Percentiles rank a stretch among this genome's conserved stretches.
Conservation (phyloP, 2,329 filamentous ascomycete genomes). For the Dendryphion nanum region DNA sequence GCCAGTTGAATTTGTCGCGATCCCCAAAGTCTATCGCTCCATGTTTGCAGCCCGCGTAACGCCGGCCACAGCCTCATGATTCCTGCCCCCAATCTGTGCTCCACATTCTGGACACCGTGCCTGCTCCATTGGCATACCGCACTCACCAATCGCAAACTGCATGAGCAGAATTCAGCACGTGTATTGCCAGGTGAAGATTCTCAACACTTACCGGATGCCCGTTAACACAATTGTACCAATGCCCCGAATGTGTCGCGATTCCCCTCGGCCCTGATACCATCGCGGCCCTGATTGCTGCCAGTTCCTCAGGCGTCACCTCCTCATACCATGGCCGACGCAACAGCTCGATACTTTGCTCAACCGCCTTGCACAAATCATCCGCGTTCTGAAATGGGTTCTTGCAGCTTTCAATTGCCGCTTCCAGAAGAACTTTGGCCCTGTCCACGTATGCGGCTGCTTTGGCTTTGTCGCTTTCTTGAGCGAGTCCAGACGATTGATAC, state of each 20-base stretch:
- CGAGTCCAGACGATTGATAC: conserved; percentile 16
- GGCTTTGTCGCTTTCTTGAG: conserved; percentile 4
- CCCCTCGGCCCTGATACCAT: conserved; percentile 47
- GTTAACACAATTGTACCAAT: conserved; percentile 59
- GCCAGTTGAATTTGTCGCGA: too few relatives aligned
- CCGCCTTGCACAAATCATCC: conserved; percentile 18
- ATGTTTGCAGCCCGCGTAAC: conserved; percentile 31
- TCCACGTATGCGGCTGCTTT: conserved; percentile 13
- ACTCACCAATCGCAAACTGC: conserved; percentile 59
- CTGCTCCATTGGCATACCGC: conserved; percentile 61
- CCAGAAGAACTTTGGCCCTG: conserved; percentile 25
- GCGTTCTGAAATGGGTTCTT: conserved; percentile 30
- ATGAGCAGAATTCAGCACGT: neutral
- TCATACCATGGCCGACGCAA: conserved; percentile 39
- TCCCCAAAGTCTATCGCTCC: neutral
- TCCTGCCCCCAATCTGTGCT: conserved; percentile 52
- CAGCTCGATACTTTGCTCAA: conserved; percentile 26
- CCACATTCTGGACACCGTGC: conserved; percentile 62
- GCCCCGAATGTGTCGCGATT: conserved; percentile 46
- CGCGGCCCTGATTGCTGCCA: conserved; percentile 46
- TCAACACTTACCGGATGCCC: conserved; percentile 45
- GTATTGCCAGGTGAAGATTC: neutral
- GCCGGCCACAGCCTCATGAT: conserved; percentile 50
- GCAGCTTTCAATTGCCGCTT: conserved; percentile 32
- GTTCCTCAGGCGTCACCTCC: conserved; percentile 42